Percentiles rank a stretch among this genome's conserved stretches.
Evolutionary conservation across 768 basidiomycete species (phyloP).

Genomic region (Tylopilus plumbeoviolaceoides): DNA sequence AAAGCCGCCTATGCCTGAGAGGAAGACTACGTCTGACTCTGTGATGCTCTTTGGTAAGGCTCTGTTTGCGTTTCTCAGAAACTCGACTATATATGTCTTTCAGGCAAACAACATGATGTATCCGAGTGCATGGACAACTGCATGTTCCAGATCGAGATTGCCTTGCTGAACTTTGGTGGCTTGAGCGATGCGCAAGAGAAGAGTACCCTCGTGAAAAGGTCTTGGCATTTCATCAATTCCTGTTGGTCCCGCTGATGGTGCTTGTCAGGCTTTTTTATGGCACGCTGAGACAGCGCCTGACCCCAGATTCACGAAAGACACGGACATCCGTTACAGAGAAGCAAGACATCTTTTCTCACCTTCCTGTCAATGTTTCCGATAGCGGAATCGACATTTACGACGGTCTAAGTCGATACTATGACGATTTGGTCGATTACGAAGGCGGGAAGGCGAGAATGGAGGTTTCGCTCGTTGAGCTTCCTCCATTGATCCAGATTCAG

Average conservation of each 20-base stretch:
- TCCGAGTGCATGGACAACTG: conserved; percentile 99
- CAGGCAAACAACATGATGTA: conserved; percentile 96
- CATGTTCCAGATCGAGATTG: conserved; percentile 97
- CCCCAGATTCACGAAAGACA: conserved; percentile 35
- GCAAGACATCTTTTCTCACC: conserved; percentile 89
- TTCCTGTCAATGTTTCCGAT: conserved; percentile 89
- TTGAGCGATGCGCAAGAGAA: conserved; percentile 42
- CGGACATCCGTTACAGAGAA: conserved; percentile 70
- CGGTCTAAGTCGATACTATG: conserved; percentile 87
- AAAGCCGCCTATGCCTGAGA: conserved; percentile 54
- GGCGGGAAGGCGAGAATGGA: conserved; percentile 87
- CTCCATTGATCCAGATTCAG: conserved; percentile 91
- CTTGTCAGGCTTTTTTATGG: conserved; percentile 77
- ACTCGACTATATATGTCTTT: conserved; percentile 1
- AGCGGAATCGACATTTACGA: conserved; percentile 92
- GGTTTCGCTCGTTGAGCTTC: conserved; percentile 78
- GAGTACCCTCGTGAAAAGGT: conserved; percentile 87
- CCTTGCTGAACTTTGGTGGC: conserved; percentile 67
- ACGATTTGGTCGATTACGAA: conserved; percentile 83
- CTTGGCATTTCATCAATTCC: not conserved
- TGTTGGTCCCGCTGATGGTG: conserved; percentile 1
- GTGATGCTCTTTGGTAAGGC: conserved; percentile 86
- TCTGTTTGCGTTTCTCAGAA: not conserved
- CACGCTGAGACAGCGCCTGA: conserved; percentile 66
- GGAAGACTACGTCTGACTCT: conserved; percentile 60